Evolutionary conservation across 2,329 filamentous ascomycete genomes (phyloP), one percentile per base, ranked within the genome.

Genomic region (Colletotrichum karsti): DNA sequence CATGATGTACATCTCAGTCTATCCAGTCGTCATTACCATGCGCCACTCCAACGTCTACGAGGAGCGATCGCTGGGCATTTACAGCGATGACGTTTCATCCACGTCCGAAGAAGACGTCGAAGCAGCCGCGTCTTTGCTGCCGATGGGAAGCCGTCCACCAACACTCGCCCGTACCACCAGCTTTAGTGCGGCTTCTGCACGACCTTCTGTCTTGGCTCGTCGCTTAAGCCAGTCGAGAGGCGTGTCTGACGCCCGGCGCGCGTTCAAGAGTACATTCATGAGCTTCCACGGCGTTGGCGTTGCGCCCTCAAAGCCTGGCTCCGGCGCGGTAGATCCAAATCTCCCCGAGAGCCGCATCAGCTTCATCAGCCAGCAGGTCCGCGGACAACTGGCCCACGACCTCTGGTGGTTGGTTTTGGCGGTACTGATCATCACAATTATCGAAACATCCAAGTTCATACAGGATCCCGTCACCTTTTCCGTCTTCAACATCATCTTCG

Each of bases 1-100:
- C 63, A 89, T 90, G 81, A 91, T 91, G 87, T 91, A 91, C 74
- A 87, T 91, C 35, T 88, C 88, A 1, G 87, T 85, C 2, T 91
- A 89, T 67, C 89, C 90, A 0, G 84, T 91, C 20, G 85, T 87
- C 28, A 88, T 91, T 63, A 89, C 87, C 1, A 87, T 91, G 78
- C 86, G 91, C n/a, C 88, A 90, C 74, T 91, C 90, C 37, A 93
- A 93, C 73, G 87, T 92, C 20, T 93, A 93, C 73, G 91, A 93
- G 74, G 90, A 93, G 73, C 83, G 89, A 6, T 90, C 88, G 0
- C 80, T 93, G 2, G 90, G 90, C 0, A 86, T 91, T 30, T 88
- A 90, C 65, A 78, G 78, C 30, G 79, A 82, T 22, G 78, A 78
- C 24, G 72, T 53, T 3, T 10, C 35, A 1, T 13, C n/a, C 15